Evolutionary conservation across 1,284 basidiomycete species (phyloP).

Genomic region (Porphyrellus sp.): DNA sequence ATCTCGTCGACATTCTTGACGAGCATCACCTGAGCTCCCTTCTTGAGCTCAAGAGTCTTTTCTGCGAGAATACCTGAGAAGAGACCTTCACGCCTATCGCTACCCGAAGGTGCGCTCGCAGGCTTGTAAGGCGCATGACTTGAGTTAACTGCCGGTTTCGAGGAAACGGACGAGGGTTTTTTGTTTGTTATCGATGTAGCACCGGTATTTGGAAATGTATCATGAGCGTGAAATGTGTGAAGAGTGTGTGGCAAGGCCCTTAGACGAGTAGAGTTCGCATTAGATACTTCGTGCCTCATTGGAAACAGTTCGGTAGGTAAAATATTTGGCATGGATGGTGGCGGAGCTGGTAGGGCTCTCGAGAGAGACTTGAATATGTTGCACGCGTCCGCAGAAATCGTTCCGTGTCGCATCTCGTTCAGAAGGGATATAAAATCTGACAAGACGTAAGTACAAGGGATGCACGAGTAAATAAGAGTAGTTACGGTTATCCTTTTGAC

Average conservation of each 20-base stretch:
- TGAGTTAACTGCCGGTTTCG: not conserved
- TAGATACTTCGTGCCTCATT: slow-evolving; percentile 37
- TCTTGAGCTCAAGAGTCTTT: slow-evolving; percentile 51
- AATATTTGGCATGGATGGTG: slow-evolving; percentile 28
- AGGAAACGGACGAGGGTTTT: slow-evolving; percentile 4
- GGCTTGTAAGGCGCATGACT: slow-evolving; percentile 12
- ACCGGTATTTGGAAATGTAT: slow-evolving; percentile 33
- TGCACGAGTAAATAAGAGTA: not conserved
- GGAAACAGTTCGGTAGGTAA: slow-evolving; percentile 41
- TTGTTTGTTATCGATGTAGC: not conserved
- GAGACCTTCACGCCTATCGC: slow-evolving; percentile 43
- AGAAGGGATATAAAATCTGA: slow-evolving; percentile 66
- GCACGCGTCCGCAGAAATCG: slow-evolving; percentile 35
- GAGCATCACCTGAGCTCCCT: slow-evolving; percentile 58
- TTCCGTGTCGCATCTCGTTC: slow-evolving; percentile 68
- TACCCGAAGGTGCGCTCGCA: slow-evolving; percentile 3
- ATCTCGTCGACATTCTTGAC: slow-evolving; percentile 77
- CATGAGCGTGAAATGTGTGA: slow-evolving; percentile 32
- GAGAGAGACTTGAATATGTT: slow-evolving; percentile 46
- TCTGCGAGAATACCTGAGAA: slow-evolving; percentile 54
- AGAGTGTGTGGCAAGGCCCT: slow-evolving; percentile 25
- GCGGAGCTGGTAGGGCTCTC: slow-evolving; percentile 30
- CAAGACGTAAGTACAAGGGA: not conserved
- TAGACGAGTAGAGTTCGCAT: slow-evolving; percentile 37
- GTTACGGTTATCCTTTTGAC: slow-evolving; percentile 51